Base-by-base conservation (phyloP, 176 grass and related monocot genomes). In the Paspalum notatum region DNA sequence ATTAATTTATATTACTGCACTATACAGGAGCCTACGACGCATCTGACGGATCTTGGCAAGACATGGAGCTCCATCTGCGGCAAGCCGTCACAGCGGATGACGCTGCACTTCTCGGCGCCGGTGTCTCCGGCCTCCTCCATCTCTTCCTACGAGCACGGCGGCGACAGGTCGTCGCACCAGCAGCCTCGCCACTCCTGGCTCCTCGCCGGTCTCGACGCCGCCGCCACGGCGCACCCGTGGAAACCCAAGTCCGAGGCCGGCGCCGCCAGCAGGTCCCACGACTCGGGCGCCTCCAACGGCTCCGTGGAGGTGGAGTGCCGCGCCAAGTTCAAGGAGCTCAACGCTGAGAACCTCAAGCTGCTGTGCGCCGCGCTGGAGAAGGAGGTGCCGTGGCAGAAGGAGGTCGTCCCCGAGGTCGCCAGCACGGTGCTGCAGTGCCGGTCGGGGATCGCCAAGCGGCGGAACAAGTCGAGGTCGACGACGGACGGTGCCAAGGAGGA, bases 311-410 rank as follows among this genome's bases (percentile, higher is more conserved):
- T 85, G 58, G 92, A 92, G 51, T 83, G 66, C 64, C 80, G 72
- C 17, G 87, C 90, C 20, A 98, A n/a, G 83, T 98, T 94, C 77
- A 98, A 98, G 85, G 95, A 98, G 90, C 95, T 98, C 60, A 94
- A 83, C 74, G 87, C 95, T 22, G 87, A 90, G 80, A 98, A 92
- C 72, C 88, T 98, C 15, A 98, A 98, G 90, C 18, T 86, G 2
- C 90, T 98, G 10, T 98, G 92, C 74, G 61, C n/a, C 24, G 88
- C 87, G 7, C 20, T 98, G 75, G 95, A 98, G 92, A 92, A 98
- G 68, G 80, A 82, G 71, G 92, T 92, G 63, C 90, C 95, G 1
- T 91, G 95, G 92, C 95, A 94, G 72, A 92, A 94, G 68, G 90
- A 94, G 48, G 89, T 94, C 38, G 54, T 94, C 56, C 83, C 95